Percentiles rank a stretch among this genome's conserved stretches.
Conservation (phyloP, 129 eudicot genomes). For the carrot (Daucus carota) region DH1_v3.0 NC_030385.2:26610001-26610500, state of each 20-base stretch:
- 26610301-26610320: constrained; percentile 75
- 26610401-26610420: background rate
- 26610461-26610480: background rate
- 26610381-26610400: background rate
- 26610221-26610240: constrained; percentile 62
- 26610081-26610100: constrained; percentile 63
- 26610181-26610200: constrained; percentile 75
- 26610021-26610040: background rate
- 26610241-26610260: constrained; percentile 54
- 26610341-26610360: background rate
- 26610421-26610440: background rate
- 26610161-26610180: constrained; percentile 7
- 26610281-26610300: constrained; percentile 87
- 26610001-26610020: background rate
- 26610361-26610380: background rate
- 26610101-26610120: constrained; percentile 63
- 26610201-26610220: constrained; percentile 90
- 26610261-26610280: constrained; percentile 68
- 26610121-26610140: constrained; percentile 6
- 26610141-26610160: background rate
- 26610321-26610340: background rate
- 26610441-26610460: background rate
- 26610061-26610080: constrained; percentile 70
- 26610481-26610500: background rate
- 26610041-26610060: background rate